phyloP scores from a whole-genome alignment of 169 alveolate genomes.

The Eimeria maxima region DNA sequence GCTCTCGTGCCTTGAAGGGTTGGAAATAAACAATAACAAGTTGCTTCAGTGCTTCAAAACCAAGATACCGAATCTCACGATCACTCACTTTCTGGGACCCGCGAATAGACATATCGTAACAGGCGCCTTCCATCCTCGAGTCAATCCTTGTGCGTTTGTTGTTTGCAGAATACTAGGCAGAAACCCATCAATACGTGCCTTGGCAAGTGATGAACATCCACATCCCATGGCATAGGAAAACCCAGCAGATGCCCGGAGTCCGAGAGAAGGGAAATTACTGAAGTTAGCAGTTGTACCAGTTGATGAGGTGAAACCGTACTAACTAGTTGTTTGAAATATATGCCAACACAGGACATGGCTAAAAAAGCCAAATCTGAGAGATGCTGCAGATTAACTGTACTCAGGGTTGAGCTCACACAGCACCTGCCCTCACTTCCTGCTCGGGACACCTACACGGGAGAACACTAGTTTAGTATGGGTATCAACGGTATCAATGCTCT shows the following conservation, averaged over 20 bases:
- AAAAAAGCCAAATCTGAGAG: neutral
- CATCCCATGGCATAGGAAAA: neutral
- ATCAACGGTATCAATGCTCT: neutral
- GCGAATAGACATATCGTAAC: neutral
- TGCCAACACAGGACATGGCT: neutral
- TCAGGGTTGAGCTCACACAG: neutral
- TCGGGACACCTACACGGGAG: neutral
- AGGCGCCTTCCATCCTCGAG: no score
- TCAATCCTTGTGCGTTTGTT: neutral
- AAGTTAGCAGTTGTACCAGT: neutral
- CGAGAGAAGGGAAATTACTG: neutral
- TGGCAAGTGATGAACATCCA: neutral
- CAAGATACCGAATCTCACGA: neutral
- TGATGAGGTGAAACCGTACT: neutral
- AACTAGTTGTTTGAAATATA: neutral
- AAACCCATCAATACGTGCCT: neutral
- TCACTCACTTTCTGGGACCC: neutral
- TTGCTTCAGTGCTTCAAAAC: neutral
- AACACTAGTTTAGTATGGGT: neutral
- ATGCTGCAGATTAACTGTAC: neutral
- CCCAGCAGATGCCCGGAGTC: no score
- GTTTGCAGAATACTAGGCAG: neutral
- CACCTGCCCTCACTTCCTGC: slow-evolving; percentile 31
- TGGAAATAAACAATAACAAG: neutral
- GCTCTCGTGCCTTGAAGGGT: neutral